Conservation (phyloP, 257 asterid species). For the Rhazya stricta region DNA sequence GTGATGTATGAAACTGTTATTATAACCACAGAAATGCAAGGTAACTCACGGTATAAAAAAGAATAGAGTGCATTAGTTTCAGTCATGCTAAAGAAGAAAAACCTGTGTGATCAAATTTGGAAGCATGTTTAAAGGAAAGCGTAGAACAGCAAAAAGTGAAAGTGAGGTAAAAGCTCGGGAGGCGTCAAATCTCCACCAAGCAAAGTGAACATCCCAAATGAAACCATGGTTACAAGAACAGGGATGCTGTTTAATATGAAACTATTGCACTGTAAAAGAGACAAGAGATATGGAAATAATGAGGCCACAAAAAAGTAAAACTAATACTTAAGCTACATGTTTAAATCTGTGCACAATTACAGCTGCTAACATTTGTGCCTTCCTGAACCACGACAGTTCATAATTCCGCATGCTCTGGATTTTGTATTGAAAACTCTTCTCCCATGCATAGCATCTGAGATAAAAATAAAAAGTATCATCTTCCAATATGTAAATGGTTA, state of each 20-base stretch:
- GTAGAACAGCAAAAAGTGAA: slow-evolving; percentile 70
- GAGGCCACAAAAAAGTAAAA: neutral
- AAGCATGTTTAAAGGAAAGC: slow-evolving; percentile 72
- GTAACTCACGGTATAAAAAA: neutral
- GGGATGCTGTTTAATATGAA: slow-evolving; percentile 81
- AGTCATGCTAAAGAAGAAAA: slow-evolving; percentile 14
- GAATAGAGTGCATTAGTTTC: neutral
- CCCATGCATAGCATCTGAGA: slow-evolving; percentile 83
- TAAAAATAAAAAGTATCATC: slow-evolving; percentile 10
- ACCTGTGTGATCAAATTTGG: slow-evolving; percentile 92
- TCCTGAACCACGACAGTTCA: slow-evolving; percentile 72
- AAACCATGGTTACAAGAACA: slow-evolving; percentile 73
- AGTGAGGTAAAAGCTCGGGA: slow-evolving; percentile 84
- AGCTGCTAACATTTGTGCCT: slow-evolving; percentile 69
- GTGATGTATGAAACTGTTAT: neutral
- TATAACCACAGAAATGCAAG: neutral
- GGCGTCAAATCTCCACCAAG: slow-evolving; percentile 88
- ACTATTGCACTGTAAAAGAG: slow-evolving; percentile 62
- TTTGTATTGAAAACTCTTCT: slow-evolving; percentile 67
- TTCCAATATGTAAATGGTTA: neutral
- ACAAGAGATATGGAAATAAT: neutral
- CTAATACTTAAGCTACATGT: neutral
- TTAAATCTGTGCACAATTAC: slow-evolving; percentile 33
- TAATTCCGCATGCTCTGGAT: slow-evolving; percentile 60
- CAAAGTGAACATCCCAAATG: slow-evolving; percentile 74